These are phyloP conservation scores for Thamnidium elegans DNA, from an alignment of 192 early-diverging fungal species.

Conservation along the genomic window DNA sequence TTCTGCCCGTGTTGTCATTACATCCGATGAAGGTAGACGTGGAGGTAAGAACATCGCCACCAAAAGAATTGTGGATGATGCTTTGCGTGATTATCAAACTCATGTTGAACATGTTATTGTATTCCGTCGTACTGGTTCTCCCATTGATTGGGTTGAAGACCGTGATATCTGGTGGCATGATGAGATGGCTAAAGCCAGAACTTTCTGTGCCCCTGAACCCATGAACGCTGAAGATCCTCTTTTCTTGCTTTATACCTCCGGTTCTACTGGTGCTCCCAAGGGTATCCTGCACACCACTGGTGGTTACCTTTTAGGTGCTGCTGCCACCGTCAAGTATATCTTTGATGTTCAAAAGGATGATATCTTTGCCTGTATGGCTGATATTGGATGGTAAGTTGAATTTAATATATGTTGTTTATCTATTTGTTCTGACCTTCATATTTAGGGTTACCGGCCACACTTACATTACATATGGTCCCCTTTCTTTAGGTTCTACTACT, in stretches of 20 bases:
- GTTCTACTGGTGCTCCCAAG: conserved; percentile 88
- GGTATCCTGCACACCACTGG: conserved; percentile 94
- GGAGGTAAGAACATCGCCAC: conserved; percentile 85
- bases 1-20: conserved; percentile 76
- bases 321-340: conserved; percentile 82
- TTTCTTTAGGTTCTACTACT: conserved; percentile 83
- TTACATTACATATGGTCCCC: conserved; percentile 91
- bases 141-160: conserved; percentile 65
- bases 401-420: too few relatives aligned
- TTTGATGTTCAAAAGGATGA: conserved; percentile 92
- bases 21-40: conserved; percentile 90
- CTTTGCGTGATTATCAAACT: conserved; percentile 68
- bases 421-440: too few relatives aligned
- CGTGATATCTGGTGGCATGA: conserved; percentile 97
- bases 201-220: conserved; percentile 82
- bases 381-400: conserved; percentile 71
- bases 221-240: conserved; percentile 93
- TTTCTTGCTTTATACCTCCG: conserved; percentile 94
- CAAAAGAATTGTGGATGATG: conserved; percentile 93
- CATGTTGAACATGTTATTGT: conserved; percentile 84
- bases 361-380: conserved; percentile 91
- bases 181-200: conserved; percentile 74
- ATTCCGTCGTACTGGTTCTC: conserved; percentile 83
- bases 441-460: conserved; percentile 69
- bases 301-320: conserved; percentile 88